Base-by-base conservation (phyloP, 768 basidiomycete genomes). In the Pleurotus platypus region DNA sequence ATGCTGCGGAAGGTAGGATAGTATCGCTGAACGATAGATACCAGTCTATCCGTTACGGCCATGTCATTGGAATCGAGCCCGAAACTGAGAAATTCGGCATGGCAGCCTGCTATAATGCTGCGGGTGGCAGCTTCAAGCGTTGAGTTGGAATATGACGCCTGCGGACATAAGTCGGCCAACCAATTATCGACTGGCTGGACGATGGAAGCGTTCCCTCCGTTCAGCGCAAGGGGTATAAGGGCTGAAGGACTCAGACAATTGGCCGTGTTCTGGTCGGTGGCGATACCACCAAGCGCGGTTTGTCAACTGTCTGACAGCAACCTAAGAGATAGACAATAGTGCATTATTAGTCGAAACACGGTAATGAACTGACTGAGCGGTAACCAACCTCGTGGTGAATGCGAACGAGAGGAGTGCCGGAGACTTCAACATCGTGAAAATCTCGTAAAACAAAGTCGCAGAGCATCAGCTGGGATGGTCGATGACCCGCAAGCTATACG, bases 1-100 rank as follows among this genome's bases (percentile, higher is more conserved):
- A 85, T 63, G 59, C 85, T 67, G 51, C 87, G 76, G 3, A 74
- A 73, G 2, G 78, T 72, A 2, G 88, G 85, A 66, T 88, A 92
- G 30, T 66, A 76, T 46, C 64, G 61, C 64, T 89, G 74, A 16
- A 88, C 77, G 16, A 72, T 42, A 3, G 72, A 40, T 2, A 73
- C 73, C 20, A 81, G 58, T 0, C 58, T 24, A 4, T 64, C 35
- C 5, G 66, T 58, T 35, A 66, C 47, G 6, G 39, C 11, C 5
- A 8, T 1, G 24, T 62, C 57, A 1, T 64, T 56, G 2, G 69
- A 59, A 35, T 35, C 30, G 50, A 75, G 59, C 5, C 73, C 73
- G 5, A 69, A 37, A 0, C 66, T 39, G 1, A 64, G 57, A 5
- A 82, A 63, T 24, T 81, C 79, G 1, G 72, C 53, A 11, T 69